Evolutionary conservation across 164 flowering plant species (phyloP).

Genomic region (Dillenia suffruticosa): DNA sequence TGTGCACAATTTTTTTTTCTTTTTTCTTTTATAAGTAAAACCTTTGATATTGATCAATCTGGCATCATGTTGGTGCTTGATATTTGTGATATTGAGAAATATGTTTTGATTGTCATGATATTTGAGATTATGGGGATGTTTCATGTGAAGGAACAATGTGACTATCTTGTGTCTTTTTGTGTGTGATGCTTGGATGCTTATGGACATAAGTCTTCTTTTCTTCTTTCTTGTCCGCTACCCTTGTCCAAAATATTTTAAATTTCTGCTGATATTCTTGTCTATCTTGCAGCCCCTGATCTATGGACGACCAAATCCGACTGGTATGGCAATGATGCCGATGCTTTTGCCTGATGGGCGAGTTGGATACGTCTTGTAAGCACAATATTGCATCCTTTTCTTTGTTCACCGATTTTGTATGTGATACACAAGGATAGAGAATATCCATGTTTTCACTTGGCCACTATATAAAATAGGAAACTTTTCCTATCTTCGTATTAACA

Average conservation of each 20-base stretch:
- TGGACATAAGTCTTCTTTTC: background rate
- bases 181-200: background rate
- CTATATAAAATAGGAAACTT: background rate
- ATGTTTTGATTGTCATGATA: too few relatives aligned
- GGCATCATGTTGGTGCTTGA: too few relatives aligned
- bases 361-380: conserved; percentile 84
- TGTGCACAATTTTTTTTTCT: too few relatives aligned
- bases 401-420: too few relatives aligned
- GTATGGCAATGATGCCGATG: conserved; percentile 94
- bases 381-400: background rate
- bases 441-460: too few relatives aligned
- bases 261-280: conserved; percentile 1
- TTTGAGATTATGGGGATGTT: too few relatives aligned
- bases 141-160: too few relatives aligned
- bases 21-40: too few relatives aligned
- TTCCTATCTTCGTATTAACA: background rate
- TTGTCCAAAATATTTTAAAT: too few relatives aligned
- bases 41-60: too few relatives aligned
- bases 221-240: background rate
- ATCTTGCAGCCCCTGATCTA: conserved; percentile 64
- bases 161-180: background rate
- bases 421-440: background rate
- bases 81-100: too few relatives aligned
- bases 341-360: conserved; percentile 83
- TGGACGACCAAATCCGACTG: conserved; percentile 64